Evolutionary conservation across 2,329 filamentous ascomycete genomes (phyloP), one percentile per base, ranked within the genome.

Genomic region (Aspergillus novofumigatus): DNA sequence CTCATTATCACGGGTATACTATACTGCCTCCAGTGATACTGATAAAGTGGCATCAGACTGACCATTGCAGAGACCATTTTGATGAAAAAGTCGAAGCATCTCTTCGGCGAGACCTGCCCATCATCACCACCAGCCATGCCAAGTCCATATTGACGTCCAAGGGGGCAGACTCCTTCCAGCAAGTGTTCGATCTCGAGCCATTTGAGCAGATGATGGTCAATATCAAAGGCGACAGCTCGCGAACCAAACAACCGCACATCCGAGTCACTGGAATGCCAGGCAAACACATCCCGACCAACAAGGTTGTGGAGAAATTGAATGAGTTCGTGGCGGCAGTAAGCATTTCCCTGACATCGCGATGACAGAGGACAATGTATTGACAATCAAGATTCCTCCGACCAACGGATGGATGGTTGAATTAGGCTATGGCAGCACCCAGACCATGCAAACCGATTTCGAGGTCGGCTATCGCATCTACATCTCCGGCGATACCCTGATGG

Each of bases 391-490:
- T 3, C 86, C 86, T 4, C 86, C 85, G 2, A 86, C 82, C 1
- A 88, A 87, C 65, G 85, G 86, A 32, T 88, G 85, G 84, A 82
- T 88, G 73, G 59, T 88, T 3, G 85, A 88, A 68, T 72, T 88
- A 9, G 85, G 85, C 1, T 78, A 82, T 62, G 62, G 69, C 28
- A 55, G 66, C 45, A 38, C 58, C 9, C 52, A 52, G 8, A 53
- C 44, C 1, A 57, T 32, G 20, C 52, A n/a, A 56, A 55, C 59
- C 3, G 60, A 65, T 3, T 78, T 83, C 57, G 67, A 77, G 10
- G 75, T 71, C 23, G 81, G 83, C 1, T 85, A 85, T 64, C 71
- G 81, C 14, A 86, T 88, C 64, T 88, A 88, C 70, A 87, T 88
- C 58, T 84, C 84, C 0, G 86, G 86, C 21, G 85, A 89, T 66